Conservation (phyloP, 192 early-diverging fungal genomes). For the Borealophlyctis nickersoniae region DNA sequence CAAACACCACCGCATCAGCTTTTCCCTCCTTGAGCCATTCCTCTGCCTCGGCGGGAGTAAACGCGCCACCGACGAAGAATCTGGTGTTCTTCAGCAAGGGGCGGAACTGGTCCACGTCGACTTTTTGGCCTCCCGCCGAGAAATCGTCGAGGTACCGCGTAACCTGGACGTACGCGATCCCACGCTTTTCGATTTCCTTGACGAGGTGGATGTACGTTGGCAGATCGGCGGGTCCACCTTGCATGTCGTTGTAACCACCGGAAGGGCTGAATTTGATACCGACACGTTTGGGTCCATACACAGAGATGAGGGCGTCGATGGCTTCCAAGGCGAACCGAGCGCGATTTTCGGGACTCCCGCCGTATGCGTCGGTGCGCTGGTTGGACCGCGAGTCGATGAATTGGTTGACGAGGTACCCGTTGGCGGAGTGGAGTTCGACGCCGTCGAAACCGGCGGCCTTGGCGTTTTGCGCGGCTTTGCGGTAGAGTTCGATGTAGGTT, state of each 20-base stretch:
- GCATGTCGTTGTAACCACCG: conserved; percentile 38
- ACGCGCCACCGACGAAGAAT: conserved; percentile 13
- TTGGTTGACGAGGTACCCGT: conserved; percentile 81
- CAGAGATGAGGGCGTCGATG: conserved; percentile 39
- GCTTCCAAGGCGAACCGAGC: conserved; percentile 73
- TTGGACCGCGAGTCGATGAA: conserved; percentile 82
- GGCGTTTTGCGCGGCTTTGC: conserved; percentile 8
- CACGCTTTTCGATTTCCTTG: conserved; percentile 15
- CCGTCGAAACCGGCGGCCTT: conserved; percentile 76
- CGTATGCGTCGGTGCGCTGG: conserved; percentile 84
- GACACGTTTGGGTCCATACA: conserved; percentile 19
- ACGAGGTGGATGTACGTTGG: conserved; percentile 29
- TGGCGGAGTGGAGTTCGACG: conserved; percentile 73
- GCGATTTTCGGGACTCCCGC: conserved; percentile 68
- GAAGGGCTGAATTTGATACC: conserved; percentile 25
- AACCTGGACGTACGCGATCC: conserved; percentile 23
- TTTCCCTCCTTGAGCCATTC: conserved; percentile 10
- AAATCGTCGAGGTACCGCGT: conserved; percentile 5
- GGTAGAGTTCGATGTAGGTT: conserved; percentile 21
- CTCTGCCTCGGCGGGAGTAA: conserved; percentile 17
- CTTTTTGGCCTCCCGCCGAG: not conserved
- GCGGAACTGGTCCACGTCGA: conserved; percentile 12
- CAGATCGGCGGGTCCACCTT: not conserved
- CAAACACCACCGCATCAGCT: conserved; percentile 20
- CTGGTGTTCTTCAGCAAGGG: not conserved